Evolutionary conservation across 2,329 filamentous ascomycete genomes (phyloP), one percentile per base, ranked within the genome.

Genomic region (Beauveria sp.): DNA sequence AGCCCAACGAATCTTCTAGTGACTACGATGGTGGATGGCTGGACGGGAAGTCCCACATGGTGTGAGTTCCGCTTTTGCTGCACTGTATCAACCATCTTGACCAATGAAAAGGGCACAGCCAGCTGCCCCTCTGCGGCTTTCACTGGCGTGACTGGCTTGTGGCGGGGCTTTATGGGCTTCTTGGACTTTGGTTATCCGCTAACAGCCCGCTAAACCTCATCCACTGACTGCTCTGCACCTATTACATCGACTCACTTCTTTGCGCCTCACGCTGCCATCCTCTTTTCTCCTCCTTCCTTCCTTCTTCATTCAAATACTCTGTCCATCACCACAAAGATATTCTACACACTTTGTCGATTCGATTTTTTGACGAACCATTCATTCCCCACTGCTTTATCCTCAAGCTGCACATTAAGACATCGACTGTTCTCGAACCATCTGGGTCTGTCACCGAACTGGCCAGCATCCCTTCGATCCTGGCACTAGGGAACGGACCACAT

Each of bases 1-100:
- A 24, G 53, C 12, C 53, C 54, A 62, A 60, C 66, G 66, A 68
- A 68, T 60, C 66, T 68, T 68, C 66, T 62, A 68, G 66, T 67
- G 65, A 59, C 66, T 59, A 40, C 62, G 5, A 62, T 40, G 34
- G 30, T 34, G 30, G 30, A 34, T 34, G 26, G 38, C 22, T 22
- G 12, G 24, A 52, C 30, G 46, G 42, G 24, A 38, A 22, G 56
- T 16, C 34, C 56, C 60, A 53, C 53, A 45, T 16, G 46, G n/a
- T 22, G 34, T 8, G 28, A 7, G n/a, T 24, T 16, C 51, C 59
- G 26, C n/a, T 43, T 50, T 49, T 60, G 24, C 24, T 14, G 18
- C 28, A n/a, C 14, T 34, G 26, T 18, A 46, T 28, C 8, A 8
- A 20, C 20, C 8, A 18, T 26, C 20, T 42, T 40, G 20, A 20